phyloP scores from a whole-genome alignment of 176 grass and related monocot species.

The Aechmea fasciata region DNA sequence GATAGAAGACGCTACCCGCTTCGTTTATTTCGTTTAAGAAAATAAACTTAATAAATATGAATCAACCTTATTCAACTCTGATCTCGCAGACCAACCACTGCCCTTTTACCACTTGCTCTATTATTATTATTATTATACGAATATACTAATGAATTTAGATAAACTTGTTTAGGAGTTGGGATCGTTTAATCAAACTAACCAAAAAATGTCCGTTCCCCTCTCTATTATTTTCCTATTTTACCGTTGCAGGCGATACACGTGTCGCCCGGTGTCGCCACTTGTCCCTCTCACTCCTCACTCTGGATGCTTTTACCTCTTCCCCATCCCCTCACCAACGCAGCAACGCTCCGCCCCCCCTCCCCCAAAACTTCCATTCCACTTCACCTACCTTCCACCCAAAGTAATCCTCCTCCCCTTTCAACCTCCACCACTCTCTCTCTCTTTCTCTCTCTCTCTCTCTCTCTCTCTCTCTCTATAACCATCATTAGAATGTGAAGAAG shows the following conservation, averaged over 20 bases:
- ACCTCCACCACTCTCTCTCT: no score
- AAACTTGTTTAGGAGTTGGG: no score
- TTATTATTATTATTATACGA: no score
- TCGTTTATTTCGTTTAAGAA: no score
- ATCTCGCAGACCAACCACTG: no score
- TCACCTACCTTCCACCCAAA: slow-evolving; percentile 25
- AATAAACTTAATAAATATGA: no score
- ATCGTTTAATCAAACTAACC: background rate
- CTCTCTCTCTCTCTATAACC: background rate
- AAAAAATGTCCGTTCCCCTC: background rate
- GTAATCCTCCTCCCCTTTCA: background rate
- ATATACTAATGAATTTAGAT: no score
- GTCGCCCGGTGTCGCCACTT: slow-evolving; percentile 11
- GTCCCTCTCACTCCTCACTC: slow-evolving; percentile 2
- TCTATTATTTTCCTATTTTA: slow-evolving; percentile 17
- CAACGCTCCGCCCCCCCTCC: no score
- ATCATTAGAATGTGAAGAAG: slow-evolving; percentile 10
- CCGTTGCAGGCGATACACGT: slow-evolving; percentile 33
- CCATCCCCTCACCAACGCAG: background rate
- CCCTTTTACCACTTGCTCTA: no score
- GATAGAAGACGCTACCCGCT: no score
- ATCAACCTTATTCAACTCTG: no score
- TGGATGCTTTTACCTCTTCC: slow-evolving; percentile 8
- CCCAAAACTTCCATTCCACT: background rate
- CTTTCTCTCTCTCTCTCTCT: background rate